Evolutionary conservation across 2,329 filamentous ascomycete genomes (phyloP), one percentile per base, ranked within the genome.

Genomic region (Cladosporium sp.): DNA sequence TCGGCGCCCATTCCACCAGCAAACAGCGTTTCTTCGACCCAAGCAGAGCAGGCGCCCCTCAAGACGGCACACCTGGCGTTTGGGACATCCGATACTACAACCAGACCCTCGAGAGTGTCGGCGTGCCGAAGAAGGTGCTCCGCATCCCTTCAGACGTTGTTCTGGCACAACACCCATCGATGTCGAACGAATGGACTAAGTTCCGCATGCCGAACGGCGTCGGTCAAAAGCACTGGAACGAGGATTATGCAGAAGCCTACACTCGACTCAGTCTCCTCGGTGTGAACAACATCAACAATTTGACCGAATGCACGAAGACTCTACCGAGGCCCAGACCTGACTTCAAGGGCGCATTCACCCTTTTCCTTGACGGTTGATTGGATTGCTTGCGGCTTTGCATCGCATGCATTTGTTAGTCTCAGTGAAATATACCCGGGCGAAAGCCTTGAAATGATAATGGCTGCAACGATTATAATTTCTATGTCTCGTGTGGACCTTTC

Each of bases 31-130:
- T 68, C 44, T 65, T 69, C 28, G 56, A 69, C 49, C 63, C 59
- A 9, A 53, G 46, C 8, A 53, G 63, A 8, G 61, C 66, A n/a
- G 66, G 66, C 8, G 64, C 66, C 50, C 68, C 68, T 22, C 68
- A 70, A 55, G 68, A 70, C 54, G 57, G 54, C 7, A 69, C 67
- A 3, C 68, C 68, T 0, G 68, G 68, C 13, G 49, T 70, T 3
- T 71, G 69, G 68, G 69, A 71, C 43, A 64, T 69, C 2, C 54
- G 55, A 0, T 71, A 69, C 53, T 71, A 72, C 49, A 60, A 61
- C 6, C 61, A 72, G 50, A 70, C 67, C 0, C 10, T 66, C 0
- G 61, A 63, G 5, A 54, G 61, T 2, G 22, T 40, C 9, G 48
- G 48, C 44, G 52, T 61, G 3, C 68, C 68, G 7, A 63, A 60